Percentiles rank a stretch among this genome's conserved stretches.
Conservation (phyloP, 768 basidiomycete genomes). For the Termitomyces sp. region DNA sequence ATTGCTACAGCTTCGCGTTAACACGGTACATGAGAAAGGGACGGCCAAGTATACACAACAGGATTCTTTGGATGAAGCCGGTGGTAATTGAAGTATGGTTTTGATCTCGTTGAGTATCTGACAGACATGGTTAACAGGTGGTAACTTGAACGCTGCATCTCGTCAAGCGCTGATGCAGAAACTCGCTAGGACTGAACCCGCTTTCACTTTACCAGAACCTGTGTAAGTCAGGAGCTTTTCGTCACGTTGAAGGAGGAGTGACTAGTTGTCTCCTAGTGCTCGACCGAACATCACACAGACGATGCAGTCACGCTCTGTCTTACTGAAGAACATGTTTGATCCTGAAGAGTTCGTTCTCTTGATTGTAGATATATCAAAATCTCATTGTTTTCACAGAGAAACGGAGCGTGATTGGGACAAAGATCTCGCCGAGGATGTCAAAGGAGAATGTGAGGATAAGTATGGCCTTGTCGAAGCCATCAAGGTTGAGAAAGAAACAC, state of each 20-base stretch:
- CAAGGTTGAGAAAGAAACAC: constrained; percentile 90
- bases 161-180: constrained; percentile 99
- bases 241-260: constrained; percentile 11
- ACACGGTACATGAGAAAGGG: constrained; percentile 91
- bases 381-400: constrained; percentile 50
- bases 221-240: constrained; percentile 39
- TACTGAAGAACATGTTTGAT: constrained; percentile 94
- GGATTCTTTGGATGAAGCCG: constrained; percentile 84
- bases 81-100: constrained; percentile 45
- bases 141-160: constrained; percentile 96
- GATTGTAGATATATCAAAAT: background rate
- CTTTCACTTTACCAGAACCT: constrained; percentile 50
- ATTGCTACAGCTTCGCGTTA: constrained; percentile 66
- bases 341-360: constrained; percentile 80
- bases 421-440: constrained; percentile 95
- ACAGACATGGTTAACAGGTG: constrained; percentile 44
- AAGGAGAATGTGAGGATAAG: constrained; percentile 86
- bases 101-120: background rate
- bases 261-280: constrained; percentile 33
- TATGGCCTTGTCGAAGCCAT: constrained; percentile 86
- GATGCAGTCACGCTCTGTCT: constrained; percentile 85
- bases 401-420: constrained; percentile 95
- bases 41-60: constrained; percentile 68
- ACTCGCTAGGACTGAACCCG: constrained; percentile 90
- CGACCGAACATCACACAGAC: constrained; percentile 78